A percentile compares a stretch with the other conserved stretches of the same genome.
These are phyloP conservation scores for Coemansia javaensis DNA, from an alignment of 192 early-diverging fungal species.

Conservation along the genomic window DNA sequence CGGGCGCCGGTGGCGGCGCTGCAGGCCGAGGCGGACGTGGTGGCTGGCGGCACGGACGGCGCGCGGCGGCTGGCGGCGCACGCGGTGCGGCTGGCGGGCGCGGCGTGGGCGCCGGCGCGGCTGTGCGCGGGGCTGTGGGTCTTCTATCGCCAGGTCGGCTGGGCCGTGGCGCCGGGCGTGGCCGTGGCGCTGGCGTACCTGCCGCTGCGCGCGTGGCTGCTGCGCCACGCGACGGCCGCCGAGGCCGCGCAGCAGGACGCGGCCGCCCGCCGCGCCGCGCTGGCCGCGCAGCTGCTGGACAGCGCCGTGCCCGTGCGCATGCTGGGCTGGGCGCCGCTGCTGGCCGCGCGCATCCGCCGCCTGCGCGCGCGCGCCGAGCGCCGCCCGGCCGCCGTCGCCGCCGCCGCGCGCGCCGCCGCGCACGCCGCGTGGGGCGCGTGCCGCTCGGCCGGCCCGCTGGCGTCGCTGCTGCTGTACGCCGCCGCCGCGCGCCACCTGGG, in stretches of 20 bases:
- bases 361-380: slow-evolving; percentile 14
- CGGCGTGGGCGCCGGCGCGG: slow-evolving; percentile 25
- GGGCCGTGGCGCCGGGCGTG: slow-evolving; percentile 21
- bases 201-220: slow-evolving; percentile 17
- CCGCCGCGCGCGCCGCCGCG: not conserved
- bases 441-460: slow-evolving; percentile 24
- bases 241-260: not conserved
- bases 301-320: slow-evolving; percentile 27
- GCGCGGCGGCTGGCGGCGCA: slow-evolving; percentile 13
- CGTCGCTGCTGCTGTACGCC: slow-evolving; percentile 31
- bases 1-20: not conserved
- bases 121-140: slow-evolving; percentile 12
- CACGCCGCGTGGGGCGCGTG: slow-evolving; percentile 1
- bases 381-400: not conserved
- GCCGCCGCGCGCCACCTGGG: not conserved
- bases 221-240: not conserved
- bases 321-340: slow-evolving; percentile 14
- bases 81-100: slow-evolving; percentile 3
- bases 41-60: not conserved
- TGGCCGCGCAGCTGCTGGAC: slow-evolving; percentile 15
- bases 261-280: not conserved
- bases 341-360: slow-evolving; percentile 1
- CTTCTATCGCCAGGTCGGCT: slow-evolving; percentile 39
- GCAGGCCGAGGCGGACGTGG: too few relatives aligned
- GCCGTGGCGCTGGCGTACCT: slow-evolving; percentile 15